Percentiles rank a stretch among this genome's conserved stretches.
phyloP scores from a whole-genome alignment of 164 flowering plant species.

The Macadamia integrifolia region DNA sequence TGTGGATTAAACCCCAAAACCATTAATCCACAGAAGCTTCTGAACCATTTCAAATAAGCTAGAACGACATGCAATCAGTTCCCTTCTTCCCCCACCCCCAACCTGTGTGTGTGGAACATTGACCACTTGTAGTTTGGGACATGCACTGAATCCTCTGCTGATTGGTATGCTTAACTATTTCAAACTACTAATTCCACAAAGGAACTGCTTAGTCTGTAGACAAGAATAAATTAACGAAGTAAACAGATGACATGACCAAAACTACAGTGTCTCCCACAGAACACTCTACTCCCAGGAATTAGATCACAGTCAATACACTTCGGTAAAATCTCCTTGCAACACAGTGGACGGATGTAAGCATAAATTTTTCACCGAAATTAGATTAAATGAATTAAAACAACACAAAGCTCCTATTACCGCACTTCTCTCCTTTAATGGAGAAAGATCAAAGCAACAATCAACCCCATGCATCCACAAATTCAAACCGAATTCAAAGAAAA shows the following conservation, averaged over 20 bases:
- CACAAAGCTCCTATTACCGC: too few species aligned
- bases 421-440: too few species aligned
- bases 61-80: background rate
- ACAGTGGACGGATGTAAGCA: background rate
- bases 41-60: background rate
- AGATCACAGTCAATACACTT: background rate
- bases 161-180: background rate
- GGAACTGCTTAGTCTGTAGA: background rate
- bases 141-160: too few species aligned
- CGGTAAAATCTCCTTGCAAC: background rate
- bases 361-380: background rate
- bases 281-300: too few species aligned
- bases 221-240: background rate
- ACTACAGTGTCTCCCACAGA: too few species aligned
- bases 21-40: background rate
- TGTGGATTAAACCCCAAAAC: too few species aligned
- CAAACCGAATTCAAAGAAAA: too few species aligned
- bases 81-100: background rate
- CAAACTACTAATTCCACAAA: slow-evolving; percentile 6
- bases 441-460: too few species aligned
- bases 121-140: too few species aligned
- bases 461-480: too few species aligned
- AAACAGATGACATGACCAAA: background rate
- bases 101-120: too few species aligned
- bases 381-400: background rate